Evolutionary conservation across 2,329 filamentous ascomycete species (phyloP).

Genomic region (Akanthomyces dipterigenus): DNA sequence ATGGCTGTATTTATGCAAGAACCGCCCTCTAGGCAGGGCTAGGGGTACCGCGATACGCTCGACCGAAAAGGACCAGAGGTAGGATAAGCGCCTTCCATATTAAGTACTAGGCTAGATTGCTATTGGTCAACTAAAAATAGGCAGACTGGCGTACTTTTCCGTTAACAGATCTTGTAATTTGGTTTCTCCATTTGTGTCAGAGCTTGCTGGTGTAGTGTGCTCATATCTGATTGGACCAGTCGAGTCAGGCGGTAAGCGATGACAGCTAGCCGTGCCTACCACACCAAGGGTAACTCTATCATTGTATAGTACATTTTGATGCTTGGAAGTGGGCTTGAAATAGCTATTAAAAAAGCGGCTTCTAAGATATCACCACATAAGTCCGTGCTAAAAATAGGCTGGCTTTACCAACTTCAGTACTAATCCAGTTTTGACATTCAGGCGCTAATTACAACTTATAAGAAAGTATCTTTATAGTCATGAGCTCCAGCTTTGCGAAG

Average conservation of each 20-base stretch:
- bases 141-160: neutral
- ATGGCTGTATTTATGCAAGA: neutral
- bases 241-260: neutral
- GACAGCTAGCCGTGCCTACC: neutral
- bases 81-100: neutral
- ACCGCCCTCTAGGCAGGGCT: neutral
- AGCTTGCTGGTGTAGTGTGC: neutral
- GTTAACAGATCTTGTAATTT: neutral
- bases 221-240: neutral
- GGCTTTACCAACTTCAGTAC: too few species aligned
- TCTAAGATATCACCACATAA: too few species aligned
- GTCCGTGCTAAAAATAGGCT: too few species aligned
- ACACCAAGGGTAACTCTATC: neutral
- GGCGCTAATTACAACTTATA: too few species aligned
- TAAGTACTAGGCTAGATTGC: neutral
- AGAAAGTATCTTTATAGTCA: too few species aligned
- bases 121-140: slow-evolving; percentile 1
- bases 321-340: too few species aligned
- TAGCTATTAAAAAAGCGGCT: neutral
- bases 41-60: neutral
- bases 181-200: neutral
- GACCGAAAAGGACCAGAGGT: neutral
- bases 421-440: too few species aligned
- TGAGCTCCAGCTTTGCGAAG: too few species aligned
- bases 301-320: neutral